Percentiles rank a stretch among this genome's conserved stretches.
These are phyloP conservation scores for Melanogaster broomeanus DNA, from an alignment of 768 basidiomycete species.

Conservation along the genomic window DNA sequence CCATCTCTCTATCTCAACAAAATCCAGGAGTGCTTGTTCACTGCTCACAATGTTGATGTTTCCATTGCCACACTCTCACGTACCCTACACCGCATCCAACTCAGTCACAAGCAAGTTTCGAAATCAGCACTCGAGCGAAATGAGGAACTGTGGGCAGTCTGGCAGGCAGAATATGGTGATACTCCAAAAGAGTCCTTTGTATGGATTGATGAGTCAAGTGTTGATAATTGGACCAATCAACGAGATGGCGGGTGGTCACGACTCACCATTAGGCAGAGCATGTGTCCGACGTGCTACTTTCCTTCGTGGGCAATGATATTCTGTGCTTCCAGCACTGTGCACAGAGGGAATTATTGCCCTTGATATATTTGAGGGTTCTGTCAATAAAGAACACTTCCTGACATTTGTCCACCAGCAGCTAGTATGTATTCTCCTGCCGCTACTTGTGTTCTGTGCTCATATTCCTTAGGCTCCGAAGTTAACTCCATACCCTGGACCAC, in stretches of 20 bases:
- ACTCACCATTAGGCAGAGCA: not conserved
- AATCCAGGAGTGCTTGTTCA: not conserved
- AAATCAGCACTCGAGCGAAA: not conserved
- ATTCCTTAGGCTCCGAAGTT: constrained; percentile 21
- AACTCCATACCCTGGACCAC: constrained; percentile 36
- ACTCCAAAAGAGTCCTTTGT: not conserved
- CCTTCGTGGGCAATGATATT: not conserved
- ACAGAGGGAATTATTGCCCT: not conserved
- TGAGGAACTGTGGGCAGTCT: not conserved
- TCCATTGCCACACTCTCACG: not conserved
- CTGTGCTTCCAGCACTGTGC: not conserved
- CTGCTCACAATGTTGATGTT: not conserved
- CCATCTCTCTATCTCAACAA: not conserved
- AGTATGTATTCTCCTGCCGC: not conserved
- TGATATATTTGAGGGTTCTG: not conserved
- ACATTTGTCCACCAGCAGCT: not conserved
- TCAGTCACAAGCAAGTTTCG: not conserved
- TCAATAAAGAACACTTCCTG: not conserved
- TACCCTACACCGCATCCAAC: not conserved
- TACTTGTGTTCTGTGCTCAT: not conserved
- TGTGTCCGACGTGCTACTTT: not conserved
- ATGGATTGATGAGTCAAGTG: not conserved
- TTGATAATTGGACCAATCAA: not conserved
- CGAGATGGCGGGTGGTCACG: not conserved
- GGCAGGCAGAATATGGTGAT: not conserved